Percentiles rank a stretch among this genome's conserved stretches.
Evolutionary conservation across 2,329 filamentous ascomycete species (phyloP).

Genomic region (Aspergillus bombycis): DNA sequence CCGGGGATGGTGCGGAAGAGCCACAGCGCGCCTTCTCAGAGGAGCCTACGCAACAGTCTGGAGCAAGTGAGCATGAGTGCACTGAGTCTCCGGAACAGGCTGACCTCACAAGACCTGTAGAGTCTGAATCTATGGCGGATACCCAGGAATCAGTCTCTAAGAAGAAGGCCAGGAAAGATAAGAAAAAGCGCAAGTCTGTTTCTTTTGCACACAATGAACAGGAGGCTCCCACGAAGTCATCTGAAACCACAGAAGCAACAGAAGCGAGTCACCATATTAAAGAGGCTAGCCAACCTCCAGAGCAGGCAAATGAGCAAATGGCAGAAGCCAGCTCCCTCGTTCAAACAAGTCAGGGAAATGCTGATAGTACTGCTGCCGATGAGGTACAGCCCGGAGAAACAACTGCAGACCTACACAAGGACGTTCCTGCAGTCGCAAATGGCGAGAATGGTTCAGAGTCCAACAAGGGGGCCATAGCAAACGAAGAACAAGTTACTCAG

Average conservation of each 20-base stretch:
- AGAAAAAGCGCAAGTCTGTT: constrained; percentile 33
- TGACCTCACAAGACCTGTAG: not conserved
- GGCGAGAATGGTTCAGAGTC: not conserved
- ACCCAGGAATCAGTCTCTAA: constrained; percentile 25
- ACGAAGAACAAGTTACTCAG: not conserved
- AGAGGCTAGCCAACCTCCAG: not conserved
- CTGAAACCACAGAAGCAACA: constrained; percentile 1
- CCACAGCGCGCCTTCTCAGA: not conserved
- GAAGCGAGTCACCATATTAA: constrained; percentile 9
- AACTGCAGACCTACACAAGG: not conserved
- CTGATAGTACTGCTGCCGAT: too few relatives aligned
- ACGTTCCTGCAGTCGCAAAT: too few relatives aligned
- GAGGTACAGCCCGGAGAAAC: not conserved
- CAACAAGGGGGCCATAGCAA: not conserved
- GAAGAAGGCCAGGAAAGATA: constrained; percentile 49
- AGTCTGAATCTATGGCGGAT: constrained; percentile 13
- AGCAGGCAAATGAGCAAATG: constrained; percentile 1
- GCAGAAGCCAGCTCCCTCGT: not conserved
- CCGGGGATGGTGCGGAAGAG: not conserved
- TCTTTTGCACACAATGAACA: constrained; percentile 29
- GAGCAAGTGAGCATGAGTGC: not conserved
- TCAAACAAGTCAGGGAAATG: not conserved
- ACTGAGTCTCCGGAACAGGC: not conserved
- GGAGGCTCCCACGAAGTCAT: not conserved
- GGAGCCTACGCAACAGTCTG: constrained; percentile 6